These are phyloP conservation scores for Xerocomellus chrysenteron DNA, from an alignment of 768 basidiomycete species.

Conservation along the genomic window DNA sequence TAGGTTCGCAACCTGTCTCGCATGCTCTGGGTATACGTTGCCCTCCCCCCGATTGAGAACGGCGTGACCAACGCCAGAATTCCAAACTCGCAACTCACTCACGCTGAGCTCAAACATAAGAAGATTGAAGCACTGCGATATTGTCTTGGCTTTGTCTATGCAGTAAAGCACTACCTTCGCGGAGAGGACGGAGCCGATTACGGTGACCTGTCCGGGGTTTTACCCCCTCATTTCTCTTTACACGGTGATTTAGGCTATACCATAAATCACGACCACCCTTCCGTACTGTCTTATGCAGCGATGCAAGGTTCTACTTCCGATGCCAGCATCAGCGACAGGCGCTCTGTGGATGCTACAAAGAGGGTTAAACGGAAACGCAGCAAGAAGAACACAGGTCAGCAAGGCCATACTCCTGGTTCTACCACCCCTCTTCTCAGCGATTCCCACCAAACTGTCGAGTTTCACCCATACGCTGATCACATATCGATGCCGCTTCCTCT, in stretches of 20 bases:
- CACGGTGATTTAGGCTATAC: conserved; percentile 45
- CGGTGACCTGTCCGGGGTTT: conserved; percentile 62
- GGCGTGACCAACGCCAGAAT: conserved; percentile 48
- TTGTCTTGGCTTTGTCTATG: conserved; percentile 66
- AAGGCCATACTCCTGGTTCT: conserved; percentile 27
- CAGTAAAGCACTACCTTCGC: conserved; percentile 79
- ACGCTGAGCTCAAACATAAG: conserved; percentile 52
- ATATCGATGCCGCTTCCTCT: conserved; percentile 80
- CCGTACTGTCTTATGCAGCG: conserved; percentile 42
- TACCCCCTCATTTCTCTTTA: conserved; percentile 60
- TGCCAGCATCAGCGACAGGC: conserved; percentile 14
- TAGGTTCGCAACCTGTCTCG: conserved; percentile 73
- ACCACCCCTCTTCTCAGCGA: conserved; percentile 64
- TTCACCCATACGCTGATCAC: conserved; percentile 55
- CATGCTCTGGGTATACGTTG: conserved; percentile 76
- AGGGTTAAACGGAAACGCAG: conserved; percentile 70
- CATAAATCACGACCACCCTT: conserved; percentile 31
- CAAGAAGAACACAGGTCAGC: conserved; percentile 44
- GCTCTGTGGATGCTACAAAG: conserved; percentile 56
- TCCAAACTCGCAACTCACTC: conserved; percentile 44
- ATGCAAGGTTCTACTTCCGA: conserved; percentile 35
- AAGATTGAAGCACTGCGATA: conserved; percentile 75
- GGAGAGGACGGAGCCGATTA: conserved; percentile 76
- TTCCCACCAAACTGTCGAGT: conserved; percentile 56
- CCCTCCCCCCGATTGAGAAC: conserved; percentile 57